Percentiles rank a stretch among this genome's conserved stretches.
Conservation (phyloP, 805 yeast genomes). For the Komagataella pseudopastoris region DNA sequence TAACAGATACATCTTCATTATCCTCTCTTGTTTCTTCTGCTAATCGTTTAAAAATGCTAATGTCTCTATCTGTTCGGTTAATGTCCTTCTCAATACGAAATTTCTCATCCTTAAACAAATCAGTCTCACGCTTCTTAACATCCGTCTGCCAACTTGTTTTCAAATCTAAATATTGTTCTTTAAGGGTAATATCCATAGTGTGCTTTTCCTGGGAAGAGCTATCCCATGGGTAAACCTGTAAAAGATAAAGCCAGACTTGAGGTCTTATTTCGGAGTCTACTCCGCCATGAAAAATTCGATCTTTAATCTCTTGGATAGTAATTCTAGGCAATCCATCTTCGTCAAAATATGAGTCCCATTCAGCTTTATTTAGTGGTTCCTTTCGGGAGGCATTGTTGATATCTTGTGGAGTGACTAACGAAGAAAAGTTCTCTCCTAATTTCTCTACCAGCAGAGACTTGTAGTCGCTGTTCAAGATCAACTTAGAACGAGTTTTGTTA, state of each 20-base stretch:
- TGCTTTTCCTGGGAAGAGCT: constrained; percentile 57
- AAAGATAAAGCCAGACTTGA: constrained; percentile 77
- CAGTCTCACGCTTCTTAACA: constrained; percentile 31
- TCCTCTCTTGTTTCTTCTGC: constrained; percentile 22
- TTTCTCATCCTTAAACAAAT: constrained; percentile 71
- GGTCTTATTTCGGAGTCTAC: constrained; percentile 41
- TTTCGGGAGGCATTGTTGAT: constrained; percentile 49
- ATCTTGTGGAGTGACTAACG: constrained; percentile 42
- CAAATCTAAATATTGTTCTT: constrained; percentile 33
- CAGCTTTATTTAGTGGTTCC: constrained; percentile 50
- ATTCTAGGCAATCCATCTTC: constrained; percentile 56
- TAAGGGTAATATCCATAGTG: constrained; percentile 39
- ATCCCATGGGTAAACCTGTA: constrained; percentile 85
- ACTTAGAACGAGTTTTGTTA: constrained; percentile 38
- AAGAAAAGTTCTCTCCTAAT: constrained; percentile 36
- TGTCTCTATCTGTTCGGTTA: constrained; percentile 75
- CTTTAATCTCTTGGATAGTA: constrained; percentile 70
- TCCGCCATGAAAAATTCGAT: constrained; percentile 85
- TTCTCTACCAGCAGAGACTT: constrained; percentile 41
- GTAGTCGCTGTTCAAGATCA: constrained; percentile 47
- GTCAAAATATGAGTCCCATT: constrained; percentile 84
- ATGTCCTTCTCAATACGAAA: constrained; percentile 88
- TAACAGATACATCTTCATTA: constrained; percentile 45
- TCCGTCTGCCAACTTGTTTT: constrained; percentile 64
- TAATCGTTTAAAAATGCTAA: constrained; percentile 42